Base-by-base conservation (phyloP, 371 early-diverging fungal genomes). In the Rhizopus microsporus region DNA sequence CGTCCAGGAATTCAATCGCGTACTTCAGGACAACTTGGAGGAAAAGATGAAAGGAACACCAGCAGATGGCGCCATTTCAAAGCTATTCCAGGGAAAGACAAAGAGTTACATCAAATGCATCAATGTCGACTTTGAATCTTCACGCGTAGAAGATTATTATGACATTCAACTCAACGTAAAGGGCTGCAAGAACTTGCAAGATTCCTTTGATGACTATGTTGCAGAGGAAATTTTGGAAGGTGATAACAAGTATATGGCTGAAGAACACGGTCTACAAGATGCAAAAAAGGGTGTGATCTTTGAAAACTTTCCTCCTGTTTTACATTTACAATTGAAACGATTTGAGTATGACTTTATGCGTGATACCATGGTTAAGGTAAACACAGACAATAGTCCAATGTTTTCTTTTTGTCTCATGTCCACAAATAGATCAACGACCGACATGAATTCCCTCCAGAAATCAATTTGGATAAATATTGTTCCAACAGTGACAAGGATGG, bases 221-320 rank as follows among this genome's bases (percentile, higher is more conserved):
- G 82, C 83, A 37, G 91, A 88, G 12, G 98, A 98, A 71, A 92
- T 87, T 10, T 78, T 99, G 34, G 94, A 97, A 54, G 99, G 96
- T n/a, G 98, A 98, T 29, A 99, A 99, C 85, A 92, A 92, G 68
- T 99, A 99, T 71, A 80, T 80, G 68, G 97, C 99, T 29, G 99
- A 99, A 69, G 94, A 92, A 15, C 84, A 91, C 75, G 99, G 99
- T 3, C 79, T 96, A 44, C 98, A 98, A 82, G 93, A 93, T 67
- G 99, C 99, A 30, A 88, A 89, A 53, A 99, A 98, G 68, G 96
- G 97, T 39, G 96, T 98, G 30, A 90, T 93, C 17, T 98, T 99
- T 71, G 88, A 90, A 59, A 80, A 81, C 30, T 93, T 99, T 63
- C 99, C 99, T 9, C 96, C 95, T 2, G 95, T 99, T 4, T 80